Base-by-base conservation (phyloP, 1,139 yeast genomes). In the Geotrichum carabidarum region DNA sequence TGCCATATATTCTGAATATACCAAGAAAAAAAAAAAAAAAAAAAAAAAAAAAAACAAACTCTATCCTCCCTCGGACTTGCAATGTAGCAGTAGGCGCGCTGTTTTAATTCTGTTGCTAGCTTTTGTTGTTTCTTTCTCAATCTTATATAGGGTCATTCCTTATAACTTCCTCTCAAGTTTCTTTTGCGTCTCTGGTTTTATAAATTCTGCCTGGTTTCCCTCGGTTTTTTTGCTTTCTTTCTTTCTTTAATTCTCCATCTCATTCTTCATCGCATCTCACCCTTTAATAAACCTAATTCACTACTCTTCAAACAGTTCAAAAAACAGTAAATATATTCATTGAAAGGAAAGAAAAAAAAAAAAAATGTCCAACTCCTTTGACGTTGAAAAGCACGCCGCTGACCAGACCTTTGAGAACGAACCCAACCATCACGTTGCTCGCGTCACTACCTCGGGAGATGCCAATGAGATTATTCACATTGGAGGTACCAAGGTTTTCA, bases 401-500 rank as follows among this genome's bases (percentile, higher is more conserved):
- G 53, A 50, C 47, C 42, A 50, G 37, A 7, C 34, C 43, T 50
- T 38, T 11, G 30, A 14, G 18, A n/a, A 11, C 31, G 40, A 18
- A n/a, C n/a, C 18, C 14, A 22, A 17, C 35, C 38, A 18, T n/a
- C 40, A 12, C 31, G 47, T 52, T 17, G 44, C 52, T 22, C 50
- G 55, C 15, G 48, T 56, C 46, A 51, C 46, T 8, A 56, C 58
- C 5, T 56, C 58, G 1, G 58, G 58, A 12, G 53, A 48, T 12
- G 42, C 72, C 58, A 62, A 82, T 42, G 84, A 83, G 54, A 82
- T 79, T 65, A 74, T 86, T 57, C 81, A 75, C 60, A 78, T 86
- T 61, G 95, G 95, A 14, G 78, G 80, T 62, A 83, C 84, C 58
- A 81, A 78, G 65, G 86, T 84, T 62, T 74, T 78, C 57, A 78